Evolutionary conservation across 768 basidiomycete species (phyloP), one percentile per base, ranked within the genome.

Genomic region (Hericium erinaceus): DNA sequence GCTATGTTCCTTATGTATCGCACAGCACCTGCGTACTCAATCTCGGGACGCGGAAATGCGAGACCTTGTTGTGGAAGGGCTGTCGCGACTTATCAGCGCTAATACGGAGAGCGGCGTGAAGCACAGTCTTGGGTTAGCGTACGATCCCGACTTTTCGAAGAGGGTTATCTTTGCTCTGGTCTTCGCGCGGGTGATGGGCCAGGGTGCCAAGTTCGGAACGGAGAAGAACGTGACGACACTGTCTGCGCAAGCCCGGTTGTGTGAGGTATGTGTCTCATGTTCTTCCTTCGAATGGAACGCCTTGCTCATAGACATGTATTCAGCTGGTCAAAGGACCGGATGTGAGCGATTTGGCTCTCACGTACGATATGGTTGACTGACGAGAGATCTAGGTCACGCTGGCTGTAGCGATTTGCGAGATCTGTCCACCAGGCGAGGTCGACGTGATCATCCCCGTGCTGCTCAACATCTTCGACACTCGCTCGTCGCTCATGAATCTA

Each of bases 91-190:
- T 6, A 84, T 95, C 56, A 81, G 79, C 38, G 81, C 91, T 12
- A 95, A 95, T 66, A 84, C 89, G 15, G 90, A 94, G 65, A 86
- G 83, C 63, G 93, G 91, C 5, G 83, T 95, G 66, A 93, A 92
- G 68, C 90, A 95, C 67, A 92, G 88, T 64, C 80, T 95, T 20
- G 74, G 83, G 4, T 75, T 89, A 58, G 89, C 88, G 1, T 92
- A 91, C 63, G 85, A 90, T 64, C 68, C 74, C 20, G 87, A 94
- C 65, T 73, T 77, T 24, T 72, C 79, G 40, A 84, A 87, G 64
- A 81, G 91, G 13, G 77, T 80, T 10, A 90, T 93, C 24, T 97
- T 94, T 65, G 83, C 91, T 13, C 84, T 88, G 64, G 85, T 93
- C 7, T 90, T 95, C 67, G 83, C 88, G 40, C 79, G 85, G 40